Evolutionary conservation across 2,329 filamentous ascomycete species (phyloP).

Genomic region (Microascus cirrosus): DNA sequence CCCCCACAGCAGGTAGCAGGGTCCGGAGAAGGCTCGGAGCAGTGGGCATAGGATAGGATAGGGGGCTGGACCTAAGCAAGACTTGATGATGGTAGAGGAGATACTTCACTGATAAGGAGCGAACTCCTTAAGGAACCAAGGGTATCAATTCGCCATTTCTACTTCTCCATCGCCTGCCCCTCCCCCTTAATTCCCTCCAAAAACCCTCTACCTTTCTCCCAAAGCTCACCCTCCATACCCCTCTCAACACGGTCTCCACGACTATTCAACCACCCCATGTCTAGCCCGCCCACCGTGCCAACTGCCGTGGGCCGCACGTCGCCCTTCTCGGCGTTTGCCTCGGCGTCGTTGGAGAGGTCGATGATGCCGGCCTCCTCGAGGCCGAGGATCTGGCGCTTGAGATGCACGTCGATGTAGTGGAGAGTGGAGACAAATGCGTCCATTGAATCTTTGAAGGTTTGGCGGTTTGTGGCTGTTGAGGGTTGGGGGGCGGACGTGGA

Average conservation of each 20-base stretch:
- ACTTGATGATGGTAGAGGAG: too few relatives aligned
- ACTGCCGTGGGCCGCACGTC: slow-evolving; percentile 41
- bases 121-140: neutral
- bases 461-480: slow-evolving; percentile 21
- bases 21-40: too few relatives aligned
- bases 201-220: slow-evolving; percentile 34
- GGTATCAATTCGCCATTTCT: neutral
- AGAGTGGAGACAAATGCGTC: slow-evolving; percentile 62
- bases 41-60: too few relatives aligned
- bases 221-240: slow-evolving; percentile 74
- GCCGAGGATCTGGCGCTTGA: slow-evolving; percentile 60
- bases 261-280: slow-evolving; percentile 85
- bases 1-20: too few relatives aligned
- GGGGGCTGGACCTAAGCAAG: neutral
- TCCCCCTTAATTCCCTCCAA: slow-evolving; percentile 16
- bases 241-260: slow-evolving; percentile 70
- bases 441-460: slow-evolving; percentile 46
- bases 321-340: slow-evolving; percentile 9
- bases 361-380: slow-evolving; percentile 75
- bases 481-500: slow-evolving; percentile 19
- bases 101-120: too few relatives aligned
- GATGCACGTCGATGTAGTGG: slow-evolving; percentile 61
- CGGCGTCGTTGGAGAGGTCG: slow-evolving; percentile 24
- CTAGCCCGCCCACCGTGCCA: slow-evolving; percentile 50
- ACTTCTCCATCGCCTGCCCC: neutral